These are phyloP conservation scores for Diplotaxis tenuifolia DNA, from an alignment of 345 rosid genomes.

Conservation along the genomic window DNA sequence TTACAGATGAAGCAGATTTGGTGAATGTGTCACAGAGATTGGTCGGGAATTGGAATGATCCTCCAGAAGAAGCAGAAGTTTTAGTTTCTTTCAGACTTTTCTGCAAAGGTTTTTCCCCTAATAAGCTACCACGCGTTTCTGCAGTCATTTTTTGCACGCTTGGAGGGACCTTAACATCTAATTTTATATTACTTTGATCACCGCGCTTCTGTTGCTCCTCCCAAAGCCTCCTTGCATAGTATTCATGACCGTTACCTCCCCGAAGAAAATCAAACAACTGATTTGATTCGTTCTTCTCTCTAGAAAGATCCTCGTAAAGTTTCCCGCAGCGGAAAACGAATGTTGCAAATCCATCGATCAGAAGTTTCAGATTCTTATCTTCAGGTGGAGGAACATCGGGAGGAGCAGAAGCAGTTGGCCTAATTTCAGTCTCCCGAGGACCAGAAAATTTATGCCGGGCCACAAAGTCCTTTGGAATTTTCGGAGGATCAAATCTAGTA, in stretches of 20 bases:
- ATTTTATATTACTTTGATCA: conserved; percentile 48
- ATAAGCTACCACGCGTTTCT: conserved; percentile 76
- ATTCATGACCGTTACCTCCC: conserved; percentile 83
- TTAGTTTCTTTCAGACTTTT: conserved; percentile 55
- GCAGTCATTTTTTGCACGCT: conserved; percentile 69
- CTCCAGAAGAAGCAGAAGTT: conserved; percentile 47
- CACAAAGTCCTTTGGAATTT: conserved; percentile 73
- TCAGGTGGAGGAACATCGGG: conserved; percentile 74
- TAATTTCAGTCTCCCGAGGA: conserved; percentile 49
- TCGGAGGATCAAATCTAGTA: conserved; percentile 83
- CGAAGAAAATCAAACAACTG: conserved; percentile 81
- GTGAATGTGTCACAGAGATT: conserved; percentile 89
- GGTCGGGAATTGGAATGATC: conserved; percentile 52
- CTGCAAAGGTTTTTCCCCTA: conserved; percentile 88
- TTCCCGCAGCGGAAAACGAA: conserved; percentile 95
- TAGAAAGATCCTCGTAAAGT: conserved; percentile 90
- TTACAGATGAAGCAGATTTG: conserved; percentile 65
- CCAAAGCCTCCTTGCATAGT: conserved; percentile 84
- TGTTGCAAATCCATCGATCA: conserved; percentile 89
- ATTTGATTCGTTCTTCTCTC: conserved; percentile 85
- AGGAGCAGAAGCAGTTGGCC: conserved; percentile 56
- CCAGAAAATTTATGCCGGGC: conserved; percentile 70
- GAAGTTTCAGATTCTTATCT: conserved; percentile 65
- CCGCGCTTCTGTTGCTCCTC: conserved; percentile 71
- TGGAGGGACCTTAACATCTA: conserved; percentile 54